Percentiles rank a stretch among this genome's conserved stretches.
Evolutionary conservation across 2,329 filamentous ascomycete genomes (phyloP).

Genomic region (Fusarium sp.): DNA sequence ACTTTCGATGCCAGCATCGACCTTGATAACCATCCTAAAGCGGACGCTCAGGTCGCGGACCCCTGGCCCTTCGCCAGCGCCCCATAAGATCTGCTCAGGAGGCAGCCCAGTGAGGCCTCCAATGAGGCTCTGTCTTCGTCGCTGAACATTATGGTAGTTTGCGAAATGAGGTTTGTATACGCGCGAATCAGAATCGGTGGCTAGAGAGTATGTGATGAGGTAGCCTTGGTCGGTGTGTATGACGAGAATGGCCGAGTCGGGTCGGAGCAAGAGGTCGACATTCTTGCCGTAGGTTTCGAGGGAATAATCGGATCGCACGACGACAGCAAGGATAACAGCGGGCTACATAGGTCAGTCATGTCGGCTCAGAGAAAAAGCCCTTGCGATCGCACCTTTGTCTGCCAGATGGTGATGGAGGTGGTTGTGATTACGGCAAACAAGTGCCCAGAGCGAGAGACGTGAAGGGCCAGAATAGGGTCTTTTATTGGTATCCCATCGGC

Average conservation of each 20-base stretch:
- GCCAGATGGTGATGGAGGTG: conserved; percentile 93
- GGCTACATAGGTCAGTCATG: conserved; percentile 67
- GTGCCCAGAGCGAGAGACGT: conserved; percentile 82
- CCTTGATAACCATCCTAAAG: conserved; percentile 97
- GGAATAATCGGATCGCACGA: conserved; percentile 84
- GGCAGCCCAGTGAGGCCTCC: conserved; percentile 66
- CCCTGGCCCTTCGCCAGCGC: conserved; percentile 84
- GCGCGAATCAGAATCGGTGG: conserved; percentile 82
- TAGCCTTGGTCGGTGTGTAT: conserved; percentile 88
- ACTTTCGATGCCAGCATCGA: conserved; percentile 92
- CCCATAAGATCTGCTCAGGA: conserved; percentile 75
- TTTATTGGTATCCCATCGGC: conserved; percentile 58
- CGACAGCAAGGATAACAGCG: conserved; percentile 86
- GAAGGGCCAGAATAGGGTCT: conserved; percentile 79
- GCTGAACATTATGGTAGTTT: conserved; percentile 73
- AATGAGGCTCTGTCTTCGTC: conserved; percentile 71
- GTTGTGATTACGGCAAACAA: conserved; percentile 88
- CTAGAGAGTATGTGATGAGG: conserved; percentile 93
- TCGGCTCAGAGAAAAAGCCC: background rate
- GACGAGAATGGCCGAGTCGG: conserved; percentile 92
- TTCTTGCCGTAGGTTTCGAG: conserved; percentile 88
- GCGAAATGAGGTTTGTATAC: conserved; percentile 88
- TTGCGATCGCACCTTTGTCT: conserved; percentile 79
- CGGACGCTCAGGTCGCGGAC: conserved; percentile 89
- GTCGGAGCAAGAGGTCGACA: conserved; percentile 84